Percentiles rank a stretch among this genome's conserved stretches.
Conservation (phyloP, 1,139 yeast genomes). For the Kodamaea arcana region DNA sequence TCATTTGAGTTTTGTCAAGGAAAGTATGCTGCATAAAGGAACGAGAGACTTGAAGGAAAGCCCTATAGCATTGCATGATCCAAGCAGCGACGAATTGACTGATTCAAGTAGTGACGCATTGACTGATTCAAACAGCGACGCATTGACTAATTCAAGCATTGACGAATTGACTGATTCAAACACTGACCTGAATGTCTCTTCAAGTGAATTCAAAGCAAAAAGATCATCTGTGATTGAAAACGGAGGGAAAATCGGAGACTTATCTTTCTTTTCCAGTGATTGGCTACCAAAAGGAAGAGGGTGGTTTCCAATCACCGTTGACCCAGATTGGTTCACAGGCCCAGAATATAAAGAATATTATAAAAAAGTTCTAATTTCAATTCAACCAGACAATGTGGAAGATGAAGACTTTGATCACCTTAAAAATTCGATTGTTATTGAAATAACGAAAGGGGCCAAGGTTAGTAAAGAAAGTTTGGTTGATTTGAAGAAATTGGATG, state of each 20-base stretch:
- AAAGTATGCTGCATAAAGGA: constrained; percentile 52
- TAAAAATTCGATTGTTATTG: constrained; percentile 51
- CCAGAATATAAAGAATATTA: constrained; percentile 34
- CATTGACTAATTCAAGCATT: too few relatives aligned
- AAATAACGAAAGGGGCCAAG: constrained; percentile 52
- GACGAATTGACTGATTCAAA: not conserved
- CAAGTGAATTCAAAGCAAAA: constrained; percentile 11
- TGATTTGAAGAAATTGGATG: constrained; percentile 45
- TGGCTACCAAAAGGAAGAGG: constrained; percentile 71
- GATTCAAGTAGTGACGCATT: constrained; percentile 6
- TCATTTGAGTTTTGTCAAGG: constrained; percentile 64
- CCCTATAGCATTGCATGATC: too few relatives aligned
- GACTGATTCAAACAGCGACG: constrained; percentile 11
- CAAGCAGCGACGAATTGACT: not conserved
- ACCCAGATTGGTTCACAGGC: constrained; percentile 52
- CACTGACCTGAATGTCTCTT: constrained; percentile 1
- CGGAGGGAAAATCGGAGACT: constrained; percentile 38
- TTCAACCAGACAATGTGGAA: constrained; percentile 64
- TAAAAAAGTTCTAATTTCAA: constrained; percentile 50
- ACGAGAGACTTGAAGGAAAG: constrained; percentile 38
- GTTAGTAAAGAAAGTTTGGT: constrained; percentile 58
- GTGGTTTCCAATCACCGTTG: constrained; percentile 53
- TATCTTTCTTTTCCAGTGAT: constrained; percentile 60
- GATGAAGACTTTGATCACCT: constrained; percentile 63
- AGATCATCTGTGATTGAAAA: constrained; percentile 36